A percentile compares a stretch with the other conserved stretches of the same genome.
Evolutionary conservation across 2,329 filamentous ascomycete species (phyloP).

Genomic region (Tolypocladium ophioglossoides): DNA sequence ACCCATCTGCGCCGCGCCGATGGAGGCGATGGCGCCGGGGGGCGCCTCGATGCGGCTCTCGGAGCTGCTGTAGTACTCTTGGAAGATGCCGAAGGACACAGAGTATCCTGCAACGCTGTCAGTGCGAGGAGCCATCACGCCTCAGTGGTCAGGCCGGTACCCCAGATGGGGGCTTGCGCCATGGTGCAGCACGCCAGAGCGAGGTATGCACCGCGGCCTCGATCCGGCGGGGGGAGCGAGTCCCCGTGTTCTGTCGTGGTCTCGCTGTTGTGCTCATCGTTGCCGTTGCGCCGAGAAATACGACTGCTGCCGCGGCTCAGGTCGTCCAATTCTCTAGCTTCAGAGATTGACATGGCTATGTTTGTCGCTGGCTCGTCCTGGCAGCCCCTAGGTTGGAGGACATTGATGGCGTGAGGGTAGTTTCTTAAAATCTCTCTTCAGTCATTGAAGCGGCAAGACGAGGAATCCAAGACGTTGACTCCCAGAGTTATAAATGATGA

Average conservation of each 20-base stretch:
- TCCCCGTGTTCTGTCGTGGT: not conserved
- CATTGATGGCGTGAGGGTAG: too few species aligned
- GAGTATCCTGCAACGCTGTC: conserved; percentile 13
- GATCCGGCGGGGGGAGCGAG: conserved; percentile 17
- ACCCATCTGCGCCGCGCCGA: conserved; percentile 20
- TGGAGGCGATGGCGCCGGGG: conserved; percentile 13
- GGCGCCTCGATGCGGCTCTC: conserved; percentile 44
- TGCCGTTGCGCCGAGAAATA: not conserved
- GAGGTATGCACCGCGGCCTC: conserved; percentile 16
- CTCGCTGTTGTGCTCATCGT: not conserved
- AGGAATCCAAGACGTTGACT: too few species aligned
- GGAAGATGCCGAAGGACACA: conserved; percentile 53
- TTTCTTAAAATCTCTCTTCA: too few species aligned
- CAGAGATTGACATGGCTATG: too few species aligned
- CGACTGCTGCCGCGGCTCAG: not conserved
- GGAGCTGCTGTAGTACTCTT: conserved; percentile 48
- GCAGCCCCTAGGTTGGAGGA: too few species aligned
- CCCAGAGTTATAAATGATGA: too few species aligned
- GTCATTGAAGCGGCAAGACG: too few species aligned
- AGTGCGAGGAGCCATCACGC: too few species aligned
- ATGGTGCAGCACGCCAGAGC: conserved; percentile 19
- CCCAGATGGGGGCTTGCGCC: conserved; percentile 23
- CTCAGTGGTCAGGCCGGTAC: conserved; percentile 2
- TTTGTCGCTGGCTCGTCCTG: too few species aligned
- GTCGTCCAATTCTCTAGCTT: not conserved